Percentiles rank a stretch among this genome's conserved stretches.
Evolutionary conservation across 2,329 filamentous ascomycete species (phyloP).

Genomic region (Aspergillus sojae): DNA sequence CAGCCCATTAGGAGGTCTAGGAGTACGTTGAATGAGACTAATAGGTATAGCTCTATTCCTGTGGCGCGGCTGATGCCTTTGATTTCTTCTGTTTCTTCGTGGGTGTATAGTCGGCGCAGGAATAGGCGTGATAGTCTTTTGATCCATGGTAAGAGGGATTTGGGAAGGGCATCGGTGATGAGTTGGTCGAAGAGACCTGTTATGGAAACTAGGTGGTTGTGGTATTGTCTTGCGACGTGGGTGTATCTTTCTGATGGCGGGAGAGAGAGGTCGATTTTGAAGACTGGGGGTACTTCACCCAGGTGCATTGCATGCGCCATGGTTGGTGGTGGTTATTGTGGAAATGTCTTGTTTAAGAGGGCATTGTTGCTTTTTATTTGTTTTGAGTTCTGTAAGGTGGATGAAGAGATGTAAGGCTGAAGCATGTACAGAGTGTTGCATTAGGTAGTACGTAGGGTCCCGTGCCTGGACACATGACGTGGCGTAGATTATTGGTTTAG

Average conservation of each 20-base stretch:
- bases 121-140: slow-evolving; percentile 48
- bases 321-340: neutral
- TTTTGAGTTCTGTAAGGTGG: no score
- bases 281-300: slow-evolving; percentile 37
- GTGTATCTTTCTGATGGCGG: slow-evolving; percentile 57
- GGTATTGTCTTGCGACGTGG: slow-evolving; percentile 51
- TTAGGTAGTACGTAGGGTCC: neutral
- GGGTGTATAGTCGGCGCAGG: slow-evolving; percentile 54
- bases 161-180: slow-evolving; percentile 37
- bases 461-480: slow-evolving; percentile 1
- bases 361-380: neutral
- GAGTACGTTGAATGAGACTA: slow-evolving; percentile 65
- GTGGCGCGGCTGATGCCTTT: slow-evolving; percentile 56
- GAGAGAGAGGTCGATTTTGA: slow-evolving; percentile 58
- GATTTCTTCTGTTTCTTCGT: slow-evolving; percentile 65
- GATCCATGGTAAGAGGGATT: slow-evolving; percentile 29
- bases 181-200: slow-evolving; percentile 52
- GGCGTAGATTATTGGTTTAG: neutral
- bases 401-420: neutral
- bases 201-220: slow-evolving; percentile 47
- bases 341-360: no score
- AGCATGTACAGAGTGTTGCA: neutral
- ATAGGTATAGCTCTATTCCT: slow-evolving; percentile 59
- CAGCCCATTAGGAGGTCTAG: slow-evolving; percentile 68
- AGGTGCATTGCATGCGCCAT: neutral